These are phyloP conservation scores for Trichoderma arundinaceum DNA, from an alignment of 2,329 filamentous ascomycete species.

Conservation along the genomic window DNA sequence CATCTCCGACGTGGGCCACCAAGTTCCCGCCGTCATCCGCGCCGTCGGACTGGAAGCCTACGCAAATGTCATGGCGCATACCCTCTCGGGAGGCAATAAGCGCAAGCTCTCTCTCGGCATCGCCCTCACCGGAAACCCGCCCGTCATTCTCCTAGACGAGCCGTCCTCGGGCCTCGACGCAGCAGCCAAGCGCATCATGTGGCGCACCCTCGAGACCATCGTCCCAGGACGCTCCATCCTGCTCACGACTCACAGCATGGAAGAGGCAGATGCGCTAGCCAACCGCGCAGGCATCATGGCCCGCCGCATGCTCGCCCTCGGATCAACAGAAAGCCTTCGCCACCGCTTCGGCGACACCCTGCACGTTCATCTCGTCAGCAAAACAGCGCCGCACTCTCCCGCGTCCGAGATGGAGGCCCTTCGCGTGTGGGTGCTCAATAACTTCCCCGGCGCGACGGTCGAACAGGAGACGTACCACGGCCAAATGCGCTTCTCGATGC, in stretches of 20 bases:
- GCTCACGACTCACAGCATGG: constrained; percentile 80
- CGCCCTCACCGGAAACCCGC: constrained; percentile 75
- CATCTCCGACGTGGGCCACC: constrained; percentile 63
- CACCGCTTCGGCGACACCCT: constrained; percentile 74
- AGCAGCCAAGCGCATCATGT: constrained; percentile 75
- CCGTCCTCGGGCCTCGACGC: constrained; percentile 76
- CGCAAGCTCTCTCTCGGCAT: constrained; percentile 76
- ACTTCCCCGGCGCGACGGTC: constrained; percentile 69
- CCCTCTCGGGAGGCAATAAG: constrained; percentile 78
- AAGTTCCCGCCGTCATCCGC: constrained; percentile 67
- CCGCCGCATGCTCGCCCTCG: constrained; percentile 77
- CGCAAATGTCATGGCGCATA: constrained; percentile 65
- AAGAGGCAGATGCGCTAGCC: constrained; percentile 78
- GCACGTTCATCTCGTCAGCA: constrained; percentile 76
- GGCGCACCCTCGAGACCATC: constrained; percentile 70
- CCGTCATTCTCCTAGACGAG: constrained; percentile 76
- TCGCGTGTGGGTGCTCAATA: constrained; percentile 65
- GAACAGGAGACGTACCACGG: constrained; percentile 80
- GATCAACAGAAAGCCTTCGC: constrained; percentile 70
- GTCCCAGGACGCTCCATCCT: constrained; percentile 70
- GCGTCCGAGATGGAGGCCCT: constrained; percentile 70
- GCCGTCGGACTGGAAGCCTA: constrained; percentile 70
- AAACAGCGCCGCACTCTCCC: constrained; percentile 71
- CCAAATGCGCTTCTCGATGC: constrained; percentile 82
- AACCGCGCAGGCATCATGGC: constrained; percentile 73